These are phyloP conservation scores for Psilocybe subaeruginosa DNA, from an alignment of 768 basidiomycete genomes.

Conservation along the genomic window DNA sequence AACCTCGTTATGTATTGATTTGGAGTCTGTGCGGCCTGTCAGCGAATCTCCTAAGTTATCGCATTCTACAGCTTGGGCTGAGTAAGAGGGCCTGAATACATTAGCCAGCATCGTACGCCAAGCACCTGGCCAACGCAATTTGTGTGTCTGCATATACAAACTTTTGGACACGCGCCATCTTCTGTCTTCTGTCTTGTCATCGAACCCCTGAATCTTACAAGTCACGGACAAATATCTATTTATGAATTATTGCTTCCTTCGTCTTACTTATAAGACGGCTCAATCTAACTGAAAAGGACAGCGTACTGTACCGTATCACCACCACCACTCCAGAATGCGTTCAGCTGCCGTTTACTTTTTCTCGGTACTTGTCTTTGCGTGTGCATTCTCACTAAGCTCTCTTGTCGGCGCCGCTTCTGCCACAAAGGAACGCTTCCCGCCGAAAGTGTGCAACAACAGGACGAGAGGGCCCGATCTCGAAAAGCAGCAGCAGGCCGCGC, in stretches of 20 bases:
- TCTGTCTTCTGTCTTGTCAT: not conserved
- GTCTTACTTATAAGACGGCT: too few relatives aligned
- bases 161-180: not conserved
- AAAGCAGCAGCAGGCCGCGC: slow-evolving; percentile 3
- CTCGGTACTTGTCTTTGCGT: not conserved
- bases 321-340: not conserved
- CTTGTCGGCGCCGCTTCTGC: not conserved
- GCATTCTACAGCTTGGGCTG: too few relatives aligned
- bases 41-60: too few relatives aligned
- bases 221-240: too few relatives aligned
- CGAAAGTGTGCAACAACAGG: slow-evolving; percentile 2
- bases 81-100: too few relatives aligned
- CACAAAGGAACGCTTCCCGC: not conserved
- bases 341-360: not conserved
- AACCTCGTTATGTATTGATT: too few relatives aligned
- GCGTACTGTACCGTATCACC: too few relatives aligned
- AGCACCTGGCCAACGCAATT: not conserved
- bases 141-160: not conserved
- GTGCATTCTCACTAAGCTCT: not conserved
- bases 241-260: too few relatives aligned
- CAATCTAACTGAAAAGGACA: too few relatives aligned
- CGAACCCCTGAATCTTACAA: not conserved
- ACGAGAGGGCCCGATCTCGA: slow-evolving; percentile 8
- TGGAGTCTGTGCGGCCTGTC: too few relatives aligned
- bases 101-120: too few relatives aligned